phyloP scores from a whole-genome alignment of 2,329 filamentous ascomycete species.

The Penicillium decumbens region DNA sequence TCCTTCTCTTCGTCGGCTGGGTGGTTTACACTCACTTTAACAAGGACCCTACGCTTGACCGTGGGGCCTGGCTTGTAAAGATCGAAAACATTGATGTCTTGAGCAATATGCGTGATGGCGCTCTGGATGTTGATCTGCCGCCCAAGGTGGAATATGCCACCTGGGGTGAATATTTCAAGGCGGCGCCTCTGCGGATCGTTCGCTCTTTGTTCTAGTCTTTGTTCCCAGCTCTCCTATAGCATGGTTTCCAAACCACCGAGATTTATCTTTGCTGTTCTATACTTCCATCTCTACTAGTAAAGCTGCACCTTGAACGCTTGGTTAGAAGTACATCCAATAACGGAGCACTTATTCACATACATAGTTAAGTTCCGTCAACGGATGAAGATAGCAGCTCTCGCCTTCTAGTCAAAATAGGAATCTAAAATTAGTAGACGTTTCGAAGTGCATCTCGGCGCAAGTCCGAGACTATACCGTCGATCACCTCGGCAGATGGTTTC shows the following conservation, averaged over 20 bases:
- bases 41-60: conserved; percentile 20
- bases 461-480: not conserved
- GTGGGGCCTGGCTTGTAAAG: conserved; percentile 17
- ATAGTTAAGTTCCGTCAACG: no score
- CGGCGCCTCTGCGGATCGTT: conserved; percentile 17
- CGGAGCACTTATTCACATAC: no score
- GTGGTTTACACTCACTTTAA: conserved; percentile 13
- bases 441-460: not conserved
- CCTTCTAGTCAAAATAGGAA: not conserved
- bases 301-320: not conserved
- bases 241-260: not conserved
- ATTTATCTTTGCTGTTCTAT: not conserved
- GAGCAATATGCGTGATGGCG: conserved; percentile 18
- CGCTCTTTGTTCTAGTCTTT: conserved; percentile 13
- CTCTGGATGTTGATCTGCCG: conserved; percentile 20
- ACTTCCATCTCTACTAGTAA: not conserved
- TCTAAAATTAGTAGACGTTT: not conserved
- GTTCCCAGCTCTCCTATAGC: not conserved
- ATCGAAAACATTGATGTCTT: conserved; percentile 21
- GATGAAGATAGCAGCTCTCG: no score
- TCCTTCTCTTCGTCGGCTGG: conserved; percentile 40
- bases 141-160: conserved; percentile 21
- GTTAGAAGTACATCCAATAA: not conserved
- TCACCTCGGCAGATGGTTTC: not conserved
- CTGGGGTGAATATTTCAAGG: conserved; percentile 21